Base-by-base conservation (phyloP, 768 basidiomycete genomes). In the Trametes gibbosa region DNA sequence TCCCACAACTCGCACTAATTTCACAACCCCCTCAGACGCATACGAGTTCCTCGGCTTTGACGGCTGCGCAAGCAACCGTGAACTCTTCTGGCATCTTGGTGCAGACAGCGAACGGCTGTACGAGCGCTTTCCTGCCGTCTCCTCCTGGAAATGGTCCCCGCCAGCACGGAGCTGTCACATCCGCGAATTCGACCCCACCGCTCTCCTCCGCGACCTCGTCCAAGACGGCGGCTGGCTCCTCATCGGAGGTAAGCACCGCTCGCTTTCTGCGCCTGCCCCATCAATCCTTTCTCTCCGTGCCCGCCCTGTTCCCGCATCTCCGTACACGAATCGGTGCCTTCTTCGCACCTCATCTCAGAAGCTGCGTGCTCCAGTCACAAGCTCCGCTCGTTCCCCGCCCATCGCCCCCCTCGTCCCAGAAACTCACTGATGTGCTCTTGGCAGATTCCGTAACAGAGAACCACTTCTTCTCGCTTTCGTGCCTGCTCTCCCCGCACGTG, bases 391-490 rank as follows among this genome's bases (percentile, higher is more conserved):
- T n/a, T n/a, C n/a, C n/a, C n/a, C n/a, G n/a, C n/a, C n/a, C n/a
- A n/a, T n/a, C n/a, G n/a, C n/a, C n/a, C n/a, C n/a, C n/a, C n/a
- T n/a, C n/a, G n/a, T n/a, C n/a, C n/a, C n/a, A 32, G 17, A 10
- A 19, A 13, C 45, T 37, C n/a, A 40, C 54, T 6, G 8, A 27
- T 25, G 14, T 29, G 7, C 39, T 21, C 53, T 25, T 53, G 58
- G 35, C 61, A 84, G 86, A 89, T 65, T 87, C 86, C 0, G 83
- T 87, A 17, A 82, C 84, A 1, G 87, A 89, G 67, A 84, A 83
- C 62, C 86, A 89, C 68, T 89, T 89, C 75, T 89, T 87, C 69
- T 87, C 87, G 5, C 67, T 88, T 0, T 87, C 86, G 0, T 89
- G 87, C 65, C 64, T 81, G 41, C 76, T 89, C 3, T 83, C 82